These are phyloP conservation scores for Spergularia azorica DNA, from an alignment of 179 eudicot species.

Conservation along the genomic window DNA sequence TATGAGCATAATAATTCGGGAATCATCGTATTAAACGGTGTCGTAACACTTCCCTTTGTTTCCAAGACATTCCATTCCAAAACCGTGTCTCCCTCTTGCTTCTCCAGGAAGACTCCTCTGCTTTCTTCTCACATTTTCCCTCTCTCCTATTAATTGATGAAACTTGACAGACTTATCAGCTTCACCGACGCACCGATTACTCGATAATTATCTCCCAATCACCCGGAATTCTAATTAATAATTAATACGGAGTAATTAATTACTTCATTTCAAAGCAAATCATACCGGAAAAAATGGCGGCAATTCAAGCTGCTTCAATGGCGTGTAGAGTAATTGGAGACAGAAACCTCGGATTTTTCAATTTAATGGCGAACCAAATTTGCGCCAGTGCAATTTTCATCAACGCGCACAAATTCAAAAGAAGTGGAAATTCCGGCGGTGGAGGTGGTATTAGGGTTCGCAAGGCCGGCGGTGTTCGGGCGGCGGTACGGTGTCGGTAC, in stretches of 20 bases:
- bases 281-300: slow-evolving; percentile 25
- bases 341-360: background rate
- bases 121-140: slow-evolving; percentile 3
- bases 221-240: background rate
- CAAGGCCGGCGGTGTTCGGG: slow-evolving; percentile 8
- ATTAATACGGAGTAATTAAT: background rate
- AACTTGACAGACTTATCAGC: background rate
- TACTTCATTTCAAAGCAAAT: background rate
- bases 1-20: too few relatives aligned
- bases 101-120: slow-evolving; percentile 22
- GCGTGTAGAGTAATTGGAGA: slow-evolving; percentile 7
- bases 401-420: slow-evolving; percentile 17
- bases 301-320: slow-evolving; percentile 21
- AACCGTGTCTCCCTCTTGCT: slow-evolving; percentile 15
- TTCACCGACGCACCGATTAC: background rate
- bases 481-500: slow-evolving; percentile 43
- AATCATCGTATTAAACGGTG: too few relatives aligned
- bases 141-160: slow-evolving; percentile 10
- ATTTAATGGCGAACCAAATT: slow-evolving; percentile 22
- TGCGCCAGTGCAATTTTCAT: slow-evolving; percentile 29
- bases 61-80: slow-evolving; percentile 27
- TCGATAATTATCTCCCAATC: background rate
- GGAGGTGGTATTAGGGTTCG: slow-evolving; percentile 22
- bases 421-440: background rate
- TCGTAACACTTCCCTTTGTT: background rate